Evolutionary conservation across 2,329 filamentous ascomycete genomes (phyloP).

Genomic region (Ophiosphaerella herpotricha): DNA sequence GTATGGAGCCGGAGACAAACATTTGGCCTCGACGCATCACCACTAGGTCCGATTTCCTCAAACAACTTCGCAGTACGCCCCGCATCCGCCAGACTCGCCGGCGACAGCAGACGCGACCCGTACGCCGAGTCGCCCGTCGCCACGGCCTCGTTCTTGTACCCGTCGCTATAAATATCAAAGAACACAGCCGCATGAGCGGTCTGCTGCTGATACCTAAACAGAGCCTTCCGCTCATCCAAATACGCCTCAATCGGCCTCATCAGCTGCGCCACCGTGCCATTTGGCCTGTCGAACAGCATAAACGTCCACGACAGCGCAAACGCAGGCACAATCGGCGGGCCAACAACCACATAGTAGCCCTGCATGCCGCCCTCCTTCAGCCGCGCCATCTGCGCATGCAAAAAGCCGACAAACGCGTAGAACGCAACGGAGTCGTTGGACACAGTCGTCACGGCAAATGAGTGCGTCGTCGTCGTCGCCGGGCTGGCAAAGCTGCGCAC

Average conservation of each 20-base stretch:
- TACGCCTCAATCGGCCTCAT: constrained; percentile 21
- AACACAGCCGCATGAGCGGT: constrained; percentile 17
- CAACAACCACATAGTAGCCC: constrained; percentile 32
- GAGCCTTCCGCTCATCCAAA: constrained; percentile 6
- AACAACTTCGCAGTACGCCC: constrained; percentile 18
- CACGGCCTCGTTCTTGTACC: constrained; percentile 24
- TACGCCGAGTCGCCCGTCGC: constrained; percentile 23
- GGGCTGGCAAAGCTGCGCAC: constrained; percentile 38
- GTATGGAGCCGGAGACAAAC: constrained; percentile 6
- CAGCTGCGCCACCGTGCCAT: constrained; percentile 21
- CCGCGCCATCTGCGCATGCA: constrained; percentile 27
- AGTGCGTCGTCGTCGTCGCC: constrained; percentile 17
- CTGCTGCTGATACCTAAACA: constrained; percentile 19
- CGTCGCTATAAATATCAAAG: constrained; percentile 7
- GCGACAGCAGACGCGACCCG: constrained; percentile 27
- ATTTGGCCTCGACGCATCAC: constrained; percentile 13
- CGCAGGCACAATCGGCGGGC: constrained; percentile 18
- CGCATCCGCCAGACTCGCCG: constrained; percentile 19
- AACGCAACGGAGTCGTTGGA: constrained; percentile 15
- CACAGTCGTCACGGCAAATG: constrained; percentile 16
- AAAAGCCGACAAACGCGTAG: constrained; percentile 23
- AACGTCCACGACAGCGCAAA: constrained; percentile 25
- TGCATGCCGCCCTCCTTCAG: constrained; percentile 35
- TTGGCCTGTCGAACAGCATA: constrained; percentile 25
- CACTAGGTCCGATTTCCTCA: constrained; percentile 20